Conservation (phyloP, 257 asterid species). For the Rauvolfia tetraphylla region DNA sequence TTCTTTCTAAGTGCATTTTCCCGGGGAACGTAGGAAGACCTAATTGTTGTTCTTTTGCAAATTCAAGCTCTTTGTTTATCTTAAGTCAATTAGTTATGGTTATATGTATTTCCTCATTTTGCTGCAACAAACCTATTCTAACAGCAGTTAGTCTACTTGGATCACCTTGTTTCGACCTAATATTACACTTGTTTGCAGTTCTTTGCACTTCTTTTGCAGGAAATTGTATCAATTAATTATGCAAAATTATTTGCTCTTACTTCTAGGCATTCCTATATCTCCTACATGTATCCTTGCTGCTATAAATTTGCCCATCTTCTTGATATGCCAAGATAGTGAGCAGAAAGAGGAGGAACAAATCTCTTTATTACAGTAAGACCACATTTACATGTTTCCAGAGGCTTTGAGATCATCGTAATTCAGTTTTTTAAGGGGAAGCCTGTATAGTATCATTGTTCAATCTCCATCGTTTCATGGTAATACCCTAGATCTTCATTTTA, state of each 20-base stretch:
- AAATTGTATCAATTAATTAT: neutral
- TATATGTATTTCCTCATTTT: neutral
- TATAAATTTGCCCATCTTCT: neutral
- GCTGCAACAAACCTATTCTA: neutral
- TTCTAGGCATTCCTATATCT: neutral
- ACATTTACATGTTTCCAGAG: neutral
- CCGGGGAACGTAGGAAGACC: neutral
- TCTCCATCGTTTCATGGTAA: neutral
- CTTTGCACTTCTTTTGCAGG: neutral
- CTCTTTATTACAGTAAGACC: neutral
- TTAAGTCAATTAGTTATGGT: neutral
- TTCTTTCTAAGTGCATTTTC: neutral
- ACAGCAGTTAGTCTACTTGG: neutral
- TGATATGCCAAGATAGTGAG: neutral
- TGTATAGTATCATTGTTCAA: neutral
- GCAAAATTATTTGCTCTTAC: neutral
- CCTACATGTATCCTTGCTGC: neutral
- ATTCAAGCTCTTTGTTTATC: neutral
- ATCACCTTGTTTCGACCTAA: neutral
- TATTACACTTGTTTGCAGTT: neutral
- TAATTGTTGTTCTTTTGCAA: neutral
- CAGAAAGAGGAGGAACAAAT: neutral
- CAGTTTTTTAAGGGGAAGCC: neutral
- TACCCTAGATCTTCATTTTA: neutral
- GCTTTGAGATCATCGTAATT: neutral